phyloP scores from a whole-genome alignment of 2,329 filamentous ascomycete species.

The Diatrype stigma region DNA sequence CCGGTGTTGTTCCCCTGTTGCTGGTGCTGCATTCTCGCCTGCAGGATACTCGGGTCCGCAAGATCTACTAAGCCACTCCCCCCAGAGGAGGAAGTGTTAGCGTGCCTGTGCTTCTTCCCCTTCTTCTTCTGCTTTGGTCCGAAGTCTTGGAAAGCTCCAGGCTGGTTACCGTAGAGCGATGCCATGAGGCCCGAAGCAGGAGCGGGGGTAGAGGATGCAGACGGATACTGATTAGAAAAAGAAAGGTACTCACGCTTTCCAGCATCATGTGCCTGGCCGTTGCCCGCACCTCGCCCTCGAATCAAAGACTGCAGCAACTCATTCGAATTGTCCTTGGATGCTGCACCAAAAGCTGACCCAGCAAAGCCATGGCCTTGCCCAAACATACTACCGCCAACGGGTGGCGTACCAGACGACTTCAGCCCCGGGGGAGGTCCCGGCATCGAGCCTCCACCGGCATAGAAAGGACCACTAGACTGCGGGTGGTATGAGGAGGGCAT shows the following conservation, averaged over 20 bases:
- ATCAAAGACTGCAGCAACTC: conserved; percentile 81
- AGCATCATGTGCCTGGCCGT: conserved; percentile 72
- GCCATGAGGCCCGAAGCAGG: conserved; percentile 86
- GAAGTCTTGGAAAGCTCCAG: conserved; percentile 85
- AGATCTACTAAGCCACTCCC: conserved; percentile 99
- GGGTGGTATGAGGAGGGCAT: conserved; percentile 65
- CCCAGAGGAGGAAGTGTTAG: conserved; percentile 99
- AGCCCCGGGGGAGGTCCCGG: conserved; percentile 91
- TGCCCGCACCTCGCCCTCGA: conserved; percentile 63
- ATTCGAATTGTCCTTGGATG: conserved; percentile 65
- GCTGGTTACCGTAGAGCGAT: conserved; percentile 84
- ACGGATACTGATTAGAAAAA: conserved; percentile 83
- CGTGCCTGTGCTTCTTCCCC: conserved; percentile 99
- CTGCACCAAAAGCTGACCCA: conserved; percentile 61
- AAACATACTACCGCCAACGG: conserved; percentile 69
- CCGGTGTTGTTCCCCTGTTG: conserved; percentile 70
- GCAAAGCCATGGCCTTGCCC: conserved; percentile 84
- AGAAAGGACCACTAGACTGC: conserved; percentile 67
- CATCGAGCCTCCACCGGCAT: conserved; percentile 65
- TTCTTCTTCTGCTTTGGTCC: conserved; percentile 99
- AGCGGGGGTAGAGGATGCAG: conserved; percentile 76
- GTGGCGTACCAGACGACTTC: conserved; percentile 91
- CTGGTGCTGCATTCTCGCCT: conserved; percentile 92
- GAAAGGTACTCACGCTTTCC: conserved; percentile 99
- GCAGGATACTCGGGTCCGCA: conserved; percentile 99